These are phyloP conservation scores for Neoboletus brunneissimus DNA, from an alignment of 768 basidiomycete genomes.

Conservation along the genomic window DNA sequence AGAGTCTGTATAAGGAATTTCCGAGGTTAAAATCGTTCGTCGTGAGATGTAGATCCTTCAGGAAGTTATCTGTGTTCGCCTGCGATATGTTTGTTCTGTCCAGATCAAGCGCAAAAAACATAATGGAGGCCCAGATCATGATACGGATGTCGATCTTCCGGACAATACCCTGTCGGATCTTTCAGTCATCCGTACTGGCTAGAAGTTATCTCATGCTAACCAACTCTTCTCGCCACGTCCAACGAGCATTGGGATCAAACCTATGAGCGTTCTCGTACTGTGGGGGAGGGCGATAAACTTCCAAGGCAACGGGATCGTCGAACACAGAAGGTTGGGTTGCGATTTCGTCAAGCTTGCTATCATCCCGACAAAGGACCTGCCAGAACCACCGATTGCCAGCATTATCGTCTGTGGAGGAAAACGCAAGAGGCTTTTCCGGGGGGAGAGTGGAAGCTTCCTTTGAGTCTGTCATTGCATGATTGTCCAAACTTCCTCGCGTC, in stretches of 20 bases:
- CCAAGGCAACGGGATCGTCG: not conserved
- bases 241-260: conserved; percentile 57
- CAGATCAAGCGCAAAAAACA: conserved; percentile 55
- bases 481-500: not conserved
- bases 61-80: conserved; percentile 68
- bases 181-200: not conserved
- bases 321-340: conserved; percentile 64
- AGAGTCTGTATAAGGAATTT: conserved; percentile 48
- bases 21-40: conserved; percentile 66
- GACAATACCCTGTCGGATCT: conserved; percentile 40
- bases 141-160: conserved; percentile 61
- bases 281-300: conserved; percentile 37
- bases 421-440: not conserved
- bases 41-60: conserved; percentile 57
- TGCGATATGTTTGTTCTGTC: conserved; percentile 62
- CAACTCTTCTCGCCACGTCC: conserved; percentile 70
- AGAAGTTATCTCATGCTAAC: conserved; percentile 26
- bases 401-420: not conserved
- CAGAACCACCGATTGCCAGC: not conserved
- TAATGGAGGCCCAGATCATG: conserved; percentile 59
- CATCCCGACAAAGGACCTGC: conserved; percentile 26
- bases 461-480: not conserved
- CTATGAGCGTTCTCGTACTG: conserved; percentile 59
- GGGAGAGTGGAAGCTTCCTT: not conserved
- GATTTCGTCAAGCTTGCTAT: conserved; percentile 44